phyloP scores from a whole-genome alignment of 2,329 filamentous ascomycete genomes.

The Microdochium nivale region DNA sequence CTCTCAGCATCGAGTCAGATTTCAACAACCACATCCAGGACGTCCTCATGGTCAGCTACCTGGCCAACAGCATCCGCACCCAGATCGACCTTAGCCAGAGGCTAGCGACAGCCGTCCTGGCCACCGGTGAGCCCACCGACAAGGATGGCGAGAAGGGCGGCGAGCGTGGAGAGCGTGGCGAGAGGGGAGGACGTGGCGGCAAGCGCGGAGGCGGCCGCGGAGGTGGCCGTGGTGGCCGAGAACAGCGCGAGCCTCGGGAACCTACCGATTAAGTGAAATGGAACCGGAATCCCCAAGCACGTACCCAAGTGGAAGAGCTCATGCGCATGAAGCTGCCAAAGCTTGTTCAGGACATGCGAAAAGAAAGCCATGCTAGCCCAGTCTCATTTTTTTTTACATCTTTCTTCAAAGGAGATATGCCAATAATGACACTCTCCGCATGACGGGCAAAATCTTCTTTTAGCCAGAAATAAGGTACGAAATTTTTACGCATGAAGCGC shows the following conservation, averaged over 20 bases:
- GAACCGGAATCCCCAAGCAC: no score
- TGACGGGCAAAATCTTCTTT: no score
- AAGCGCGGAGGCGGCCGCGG: conserved; percentile 33
- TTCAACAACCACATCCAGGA: conserved; percentile 99
- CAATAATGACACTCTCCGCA: no score
- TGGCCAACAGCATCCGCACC: conserved; percentile 96
- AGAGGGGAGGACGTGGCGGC: conserved; percentile 25
- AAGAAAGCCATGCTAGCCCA: not conserved
- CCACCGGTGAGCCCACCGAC: conserved; percentile 37
- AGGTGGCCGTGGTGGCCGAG: conserved; percentile 40
- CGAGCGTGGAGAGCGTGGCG: conserved; percentile 37
- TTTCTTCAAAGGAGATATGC: no score
- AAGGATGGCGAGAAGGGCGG: conserved; percentile 23
- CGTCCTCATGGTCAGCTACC: conserved; percentile 93
- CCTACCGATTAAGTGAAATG: conserved; percentile 22
- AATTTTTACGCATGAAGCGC: no score
- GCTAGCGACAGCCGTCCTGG: conserved; percentile 69
- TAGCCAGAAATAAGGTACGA: no score
- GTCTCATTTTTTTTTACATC: no score
- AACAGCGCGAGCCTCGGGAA: conserved; percentile 37
- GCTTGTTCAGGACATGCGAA: not conserved
- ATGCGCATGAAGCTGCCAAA: not conserved
- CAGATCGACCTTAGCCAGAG: conserved; percentile 98
- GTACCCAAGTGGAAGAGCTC: not conserved
- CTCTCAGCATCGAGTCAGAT: conserved; percentile 84